Evolutionary conservation across 352 stramenopile genomes (phyloP).

Genomic region (Phytophthora ohioensis): DNA sequence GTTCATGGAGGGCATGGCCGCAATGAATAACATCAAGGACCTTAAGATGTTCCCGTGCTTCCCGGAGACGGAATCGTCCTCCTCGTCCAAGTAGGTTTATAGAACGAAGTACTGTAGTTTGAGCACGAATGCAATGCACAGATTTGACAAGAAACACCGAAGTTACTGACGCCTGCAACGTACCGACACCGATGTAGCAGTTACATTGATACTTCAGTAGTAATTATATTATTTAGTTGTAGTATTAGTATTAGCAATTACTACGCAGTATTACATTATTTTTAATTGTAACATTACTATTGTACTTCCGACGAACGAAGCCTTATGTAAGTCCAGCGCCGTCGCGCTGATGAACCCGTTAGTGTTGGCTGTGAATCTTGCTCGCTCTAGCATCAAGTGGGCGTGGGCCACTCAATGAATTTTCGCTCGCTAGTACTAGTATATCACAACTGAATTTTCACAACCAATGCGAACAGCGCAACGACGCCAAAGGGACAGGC

Average conservation of each 20-base stretch:
- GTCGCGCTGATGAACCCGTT: background rate
- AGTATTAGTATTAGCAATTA: no score
- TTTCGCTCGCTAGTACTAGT: conserved; percentile 17
- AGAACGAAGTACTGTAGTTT: no score
- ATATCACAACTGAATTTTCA: conserved; percentile 18
- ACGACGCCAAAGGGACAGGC: conserved; percentile 6
- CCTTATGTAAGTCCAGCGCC: background rate
- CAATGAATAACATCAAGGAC: conserved; percentile 59
- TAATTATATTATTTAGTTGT: no score
- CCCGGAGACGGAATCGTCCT: conserved; percentile 34
- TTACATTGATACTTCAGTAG: no score
- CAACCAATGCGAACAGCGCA: conserved; percentile 19
- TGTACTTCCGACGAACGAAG: background rate
- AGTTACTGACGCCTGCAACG: background rate
- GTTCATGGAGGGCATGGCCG: conserved; percentile 64
- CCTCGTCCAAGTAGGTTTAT: conserved; percentile 10
- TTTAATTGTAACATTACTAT: no score
- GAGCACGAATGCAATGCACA: background rate
- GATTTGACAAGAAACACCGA: background rate
- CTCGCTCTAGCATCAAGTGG: no score
- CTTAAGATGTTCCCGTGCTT: conserved; percentile 74
- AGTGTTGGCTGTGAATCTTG: background rate
- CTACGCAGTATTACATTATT: no score
- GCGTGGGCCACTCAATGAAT: background rate
- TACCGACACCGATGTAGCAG: background rate